phyloP scores from a whole-genome alignment of 164 flowering plant species.

The Houttuynia cordata region DNA sequence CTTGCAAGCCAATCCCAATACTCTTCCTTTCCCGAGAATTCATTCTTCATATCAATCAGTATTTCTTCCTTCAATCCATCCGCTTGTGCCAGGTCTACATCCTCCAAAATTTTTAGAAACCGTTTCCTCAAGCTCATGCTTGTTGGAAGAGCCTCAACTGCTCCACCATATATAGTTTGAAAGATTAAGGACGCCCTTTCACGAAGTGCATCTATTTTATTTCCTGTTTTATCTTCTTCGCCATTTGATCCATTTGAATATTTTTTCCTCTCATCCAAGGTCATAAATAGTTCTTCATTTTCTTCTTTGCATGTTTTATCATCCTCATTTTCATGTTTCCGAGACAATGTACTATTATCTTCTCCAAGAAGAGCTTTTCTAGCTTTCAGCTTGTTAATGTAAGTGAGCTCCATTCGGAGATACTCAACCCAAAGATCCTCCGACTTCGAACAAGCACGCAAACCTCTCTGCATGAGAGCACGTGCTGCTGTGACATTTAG shows the following conservation, averaged over 20 bases:
- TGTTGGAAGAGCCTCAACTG: slow-evolving; percentile 59
- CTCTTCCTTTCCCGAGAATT: slow-evolving; percentile 52
- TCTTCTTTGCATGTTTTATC: slow-evolving; percentile 71
- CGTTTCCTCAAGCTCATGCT: slow-evolving; percentile 49
- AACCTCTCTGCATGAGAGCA: slow-evolving; percentile 75
- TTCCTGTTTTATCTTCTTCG: slow-evolving; percentile 21
- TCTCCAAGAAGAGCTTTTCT: slow-evolving; percentile 79
- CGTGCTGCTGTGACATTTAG: slow-evolving; percentile 70
- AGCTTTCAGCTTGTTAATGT: slow-evolving; percentile 70
- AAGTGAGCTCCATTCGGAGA: slow-evolving; percentile 89
- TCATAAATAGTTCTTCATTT: slow-evolving; percentile 61
- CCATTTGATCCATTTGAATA: slow-evolving; percentile 17
- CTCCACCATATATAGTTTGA: slow-evolving; percentile 42
- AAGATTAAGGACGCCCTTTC: slow-evolving; percentile 52
- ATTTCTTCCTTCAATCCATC: slow-evolving; percentile 54
- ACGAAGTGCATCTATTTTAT: slow-evolving; percentile 36
- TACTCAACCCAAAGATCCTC: slow-evolving; percentile 93
- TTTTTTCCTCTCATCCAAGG: slow-evolving; percentile 26
- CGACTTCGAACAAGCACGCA: slow-evolving; percentile 67
- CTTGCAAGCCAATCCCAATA: slow-evolving; percentile 97
- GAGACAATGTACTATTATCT: slow-evolving; percentile 36
- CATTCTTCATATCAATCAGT: slow-evolving; percentile 52
- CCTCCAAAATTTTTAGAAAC: slow-evolving; percentile 63
- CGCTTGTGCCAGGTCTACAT: slow-evolving; percentile 37
- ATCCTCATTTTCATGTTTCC: slow-evolving; percentile 17